Conservation (phyloP, 352 stramenopile species). For the Phytopythium ostracodes region DNA sequence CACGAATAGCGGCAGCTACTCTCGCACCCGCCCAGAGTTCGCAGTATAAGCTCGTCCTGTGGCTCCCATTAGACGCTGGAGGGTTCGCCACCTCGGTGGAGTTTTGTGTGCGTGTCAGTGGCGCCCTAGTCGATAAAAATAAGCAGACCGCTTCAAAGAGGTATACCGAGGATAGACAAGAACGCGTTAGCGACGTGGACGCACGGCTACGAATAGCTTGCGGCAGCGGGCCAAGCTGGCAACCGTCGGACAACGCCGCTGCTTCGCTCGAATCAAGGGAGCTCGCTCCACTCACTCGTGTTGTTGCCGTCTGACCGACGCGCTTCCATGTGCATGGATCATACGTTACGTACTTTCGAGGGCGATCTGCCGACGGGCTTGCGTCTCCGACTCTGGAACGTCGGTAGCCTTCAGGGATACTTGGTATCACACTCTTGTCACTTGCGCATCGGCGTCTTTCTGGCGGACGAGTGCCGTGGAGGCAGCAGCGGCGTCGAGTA, state of each 20-base stretch:
- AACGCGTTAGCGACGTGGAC: neutral
- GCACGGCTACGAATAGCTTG: neutral
- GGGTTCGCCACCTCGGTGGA: neutral
- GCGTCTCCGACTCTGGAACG: neutral
- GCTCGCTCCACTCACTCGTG: neutral
- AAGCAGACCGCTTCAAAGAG: neutral
- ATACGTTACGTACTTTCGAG: neutral
- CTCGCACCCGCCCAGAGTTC: neutral
- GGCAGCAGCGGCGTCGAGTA: slow-evolving; percentile 63
- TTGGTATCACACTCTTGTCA: slow-evolving; percentile 6
- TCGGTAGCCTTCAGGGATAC: neutral
- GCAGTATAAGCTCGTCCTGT: neutral
- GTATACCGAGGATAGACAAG: neutral
- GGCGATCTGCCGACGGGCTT: neutral
- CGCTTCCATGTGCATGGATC: neutral
- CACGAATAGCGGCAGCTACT: neutral
- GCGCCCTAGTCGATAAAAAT: neutral
- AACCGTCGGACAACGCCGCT: neutral
- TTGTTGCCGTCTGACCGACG: neutral
- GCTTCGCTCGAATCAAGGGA: no score
- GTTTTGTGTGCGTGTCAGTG: neutral
- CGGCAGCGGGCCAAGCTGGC: no score
- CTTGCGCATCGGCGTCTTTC: slow-evolving; percentile 17
- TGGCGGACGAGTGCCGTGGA: slow-evolving; percentile 21
- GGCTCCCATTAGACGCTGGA: neutral